Conservation (phyloP, 805 yeast genomes). For the Saccharomycopsis babjevae region DNA sequence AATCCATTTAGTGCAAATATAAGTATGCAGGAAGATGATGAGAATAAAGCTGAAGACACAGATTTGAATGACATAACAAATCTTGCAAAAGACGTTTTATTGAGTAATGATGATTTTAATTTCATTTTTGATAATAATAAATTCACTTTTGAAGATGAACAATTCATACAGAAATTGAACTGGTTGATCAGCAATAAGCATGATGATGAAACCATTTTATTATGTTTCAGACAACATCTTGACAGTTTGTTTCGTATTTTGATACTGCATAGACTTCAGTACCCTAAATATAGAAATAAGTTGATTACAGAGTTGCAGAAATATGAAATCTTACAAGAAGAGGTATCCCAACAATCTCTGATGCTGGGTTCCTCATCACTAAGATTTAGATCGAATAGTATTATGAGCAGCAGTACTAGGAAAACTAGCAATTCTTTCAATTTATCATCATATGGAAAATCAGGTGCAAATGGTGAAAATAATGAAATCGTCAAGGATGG, state of each 20-base stretch:
- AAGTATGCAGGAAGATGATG: neutral
- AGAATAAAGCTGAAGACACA: neutral
- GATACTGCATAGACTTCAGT: neutral
- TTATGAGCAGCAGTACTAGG: neutral
- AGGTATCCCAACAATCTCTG: neutral
- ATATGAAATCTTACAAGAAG: neutral
- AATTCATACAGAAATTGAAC: constrained; percentile 33
- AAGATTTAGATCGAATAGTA: neutral
- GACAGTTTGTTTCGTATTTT: constrained; percentile 27
- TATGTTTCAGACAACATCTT: constrained; percentile 35
- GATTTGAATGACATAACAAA: neutral
- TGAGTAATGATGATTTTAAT: neutral
- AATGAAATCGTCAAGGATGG: neutral
- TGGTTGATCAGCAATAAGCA: constrained; percentile 34
- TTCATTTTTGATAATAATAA: constrained; percentile 19
- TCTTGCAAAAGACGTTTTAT: neutral
- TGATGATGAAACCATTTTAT: constrained; percentile 37
- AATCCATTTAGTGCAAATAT: neutral
- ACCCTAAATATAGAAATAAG: neutral
- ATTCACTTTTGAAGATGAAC: constrained; percentile 36
- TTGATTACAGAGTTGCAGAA: neutral
- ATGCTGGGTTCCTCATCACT: neutral
- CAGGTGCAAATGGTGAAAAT: neutral
- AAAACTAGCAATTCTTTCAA: neutral
- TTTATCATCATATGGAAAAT: neutral